Percentiles rank a stretch among this genome's conserved stretches.
phyloP scores from a whole-genome alignment of 2,329 filamentous ascomycete species.

The Fusarium austroafricanum region DNA sequence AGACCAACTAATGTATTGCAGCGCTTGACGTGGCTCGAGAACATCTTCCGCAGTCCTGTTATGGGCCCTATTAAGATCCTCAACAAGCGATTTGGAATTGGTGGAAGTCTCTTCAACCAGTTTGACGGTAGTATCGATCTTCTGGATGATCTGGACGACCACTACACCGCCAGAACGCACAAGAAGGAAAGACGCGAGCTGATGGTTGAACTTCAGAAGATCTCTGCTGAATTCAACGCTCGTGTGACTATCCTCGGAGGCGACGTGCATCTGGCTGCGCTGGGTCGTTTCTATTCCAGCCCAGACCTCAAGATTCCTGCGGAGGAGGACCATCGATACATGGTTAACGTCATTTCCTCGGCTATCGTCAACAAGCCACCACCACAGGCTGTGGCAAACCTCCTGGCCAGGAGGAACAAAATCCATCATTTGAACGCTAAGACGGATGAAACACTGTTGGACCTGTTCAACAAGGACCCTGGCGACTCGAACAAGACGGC shows the following conservation, averaged over 20 bases:
- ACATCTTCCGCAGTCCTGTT: constrained; percentile 85
- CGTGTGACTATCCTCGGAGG: constrained; percentile 93
- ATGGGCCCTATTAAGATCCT: constrained; percentile 90
- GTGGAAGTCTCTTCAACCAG: constrained; percentile 88
- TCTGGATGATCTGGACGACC: constrained; percentile 92
- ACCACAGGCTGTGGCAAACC: constrained; percentile 86
- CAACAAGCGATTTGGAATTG: constrained; percentile 88
- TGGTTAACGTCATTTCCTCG: constrained; percentile 93
- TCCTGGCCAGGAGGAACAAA: constrained; percentile 90
- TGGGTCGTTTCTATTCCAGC: constrained; percentile 95
- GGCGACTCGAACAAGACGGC: constrained; percentile 80
- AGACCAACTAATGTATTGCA: constrained; percentile 46
- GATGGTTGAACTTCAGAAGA: constrained; percentile 82
- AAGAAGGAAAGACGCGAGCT: constrained; percentile 86
- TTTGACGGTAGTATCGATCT: constrained; percentile 96
- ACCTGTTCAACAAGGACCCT: constrained; percentile 91
- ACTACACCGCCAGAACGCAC: constrained; percentile 93
- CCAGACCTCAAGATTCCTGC: constrained; percentile 80
- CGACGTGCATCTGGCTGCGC: constrained; percentile 90
- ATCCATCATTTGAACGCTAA: constrained; percentile 74
- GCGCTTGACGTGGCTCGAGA: constrained; percentile 96
- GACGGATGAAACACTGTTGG: constrained; percentile 93
- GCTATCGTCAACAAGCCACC: constrained; percentile 97
- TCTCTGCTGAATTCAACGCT: constrained; percentile 87
- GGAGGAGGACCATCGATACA: constrained; percentile 90